Evolutionary conservation across 1,284 basidiomycete species (phyloP), one percentile per base, ranked within the genome.

Genomic region (Coniferiporia weirii): DNA sequence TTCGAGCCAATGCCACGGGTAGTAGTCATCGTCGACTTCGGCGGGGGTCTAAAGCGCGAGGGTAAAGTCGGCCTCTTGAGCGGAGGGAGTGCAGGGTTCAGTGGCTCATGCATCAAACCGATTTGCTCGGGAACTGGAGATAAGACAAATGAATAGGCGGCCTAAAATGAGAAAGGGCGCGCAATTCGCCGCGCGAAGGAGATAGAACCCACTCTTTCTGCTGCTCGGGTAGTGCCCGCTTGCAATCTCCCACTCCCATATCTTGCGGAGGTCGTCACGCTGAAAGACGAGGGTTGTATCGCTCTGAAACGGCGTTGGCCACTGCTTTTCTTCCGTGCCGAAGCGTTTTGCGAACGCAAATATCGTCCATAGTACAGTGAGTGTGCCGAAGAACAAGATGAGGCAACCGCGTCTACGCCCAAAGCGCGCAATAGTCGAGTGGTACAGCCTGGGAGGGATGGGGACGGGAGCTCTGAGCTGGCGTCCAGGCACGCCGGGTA

Each of bases 181-280:
- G 45, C 13, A 36, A n/a, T 36, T 38, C 35, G n/a, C 7, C 5
- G n/a, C 40, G 7, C 40, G 12, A 43, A 60, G 61, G 52, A 27
- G 27, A 27, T 27, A 27, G n/a, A 49, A 80, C 89, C 66, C 70
- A 94, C 92, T 81, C 66, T 79, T 77, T 59, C 82, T 78, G 55
- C 81, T 79, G 71, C 89, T 93, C 1, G 95, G 94, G 74, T 94
- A 93, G 72, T 96, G 93, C 0, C 95, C 95, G 65, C 91, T 90
- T 47, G 82, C 76, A 58, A 97, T 82, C 73, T 98, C 94, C 93
- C 93, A 97, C 65, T 88, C 79, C 94, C 94, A 97, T 72, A 98
- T 90, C 66, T 85, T 81, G 65, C 87, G 86, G 44, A 95, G 69
- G 68, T 96, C 92, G 55, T 88, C 85, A 52, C 82, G 76, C 47